Evolutionary conservation across 768 basidiomycete species (phyloP), one percentile per base, ranked within the genome.

Genomic region (Podaxis sp.): DNA sequence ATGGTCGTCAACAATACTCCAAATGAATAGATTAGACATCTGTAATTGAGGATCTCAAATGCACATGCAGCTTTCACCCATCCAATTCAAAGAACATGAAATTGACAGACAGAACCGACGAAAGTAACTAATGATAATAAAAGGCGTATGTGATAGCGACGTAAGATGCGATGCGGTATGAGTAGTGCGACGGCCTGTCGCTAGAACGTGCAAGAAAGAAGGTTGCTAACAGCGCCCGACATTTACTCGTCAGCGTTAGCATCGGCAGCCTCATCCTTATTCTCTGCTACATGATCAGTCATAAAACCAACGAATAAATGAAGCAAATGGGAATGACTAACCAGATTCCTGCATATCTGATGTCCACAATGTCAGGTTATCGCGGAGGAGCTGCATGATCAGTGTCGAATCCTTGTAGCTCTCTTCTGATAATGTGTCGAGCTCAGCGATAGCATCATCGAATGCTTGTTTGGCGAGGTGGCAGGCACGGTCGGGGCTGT

Each of bases 381-480:
- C 96, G 72, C 95, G 88, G 74, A 98, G 87, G 66, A 98, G 81
- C 78, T 98, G 96, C 90, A 94, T 91, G 78, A 96, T 96, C 68
- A 98, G 82, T 43, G 96, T 98, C 63, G 94, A 97, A 78, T 98
- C 96, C 83, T 98, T 97, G 91, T 98, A 98, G 77, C 90, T 91
- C 84, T 98, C 96, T 80, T 98, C 96, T 70, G 93, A 95, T 59
- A 98, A 87, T 24, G 96, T 98, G 83, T 98, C 96, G 72, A 98
- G 93, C 80, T 98, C 96, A 68, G 96, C 95, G 74, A 98, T 98
- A 51, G 96, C 96, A 76, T 98, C 96, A 66, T 98, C 96, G 77
- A 98, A 98, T 7, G 96, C 96, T 78, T 97, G 94, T 83, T 98
- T 98, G 76, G 96, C 96, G 68, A 98, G 91, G 74, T 96, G 93